Percentiles rank a stretch among this genome's conserved stretches.
These are phyloP conservation scores for Colletotrichum cereale DNA, from an alignment of 2,329 filamentous ascomycete species.

Conservation along the genomic window DNA sequence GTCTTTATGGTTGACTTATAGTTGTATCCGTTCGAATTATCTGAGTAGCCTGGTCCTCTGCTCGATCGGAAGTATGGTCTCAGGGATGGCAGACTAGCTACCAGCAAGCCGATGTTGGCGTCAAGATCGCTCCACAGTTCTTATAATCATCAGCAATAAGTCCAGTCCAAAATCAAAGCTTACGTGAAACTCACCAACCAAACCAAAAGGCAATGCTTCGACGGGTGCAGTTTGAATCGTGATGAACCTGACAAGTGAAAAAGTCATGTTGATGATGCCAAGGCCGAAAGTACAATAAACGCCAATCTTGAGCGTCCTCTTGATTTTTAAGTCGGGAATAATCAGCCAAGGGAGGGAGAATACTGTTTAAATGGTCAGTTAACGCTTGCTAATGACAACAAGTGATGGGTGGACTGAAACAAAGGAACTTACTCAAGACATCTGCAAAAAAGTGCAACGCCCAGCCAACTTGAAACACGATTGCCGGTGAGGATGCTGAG, in stretches of 20 bases:
- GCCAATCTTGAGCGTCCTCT: slow-evolving; percentile 20
- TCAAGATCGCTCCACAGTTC: slow-evolving; percentile 36
- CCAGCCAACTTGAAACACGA: slow-evolving; percentile 35
- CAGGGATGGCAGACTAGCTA: slow-evolving; percentile 30
- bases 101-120: slow-evolving; percentile 31
- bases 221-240: slow-evolving; percentile 30
- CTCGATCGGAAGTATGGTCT: slow-evolving; percentile 36
- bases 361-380: not conserved
- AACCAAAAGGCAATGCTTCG: slow-evolving; percentile 26
- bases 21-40: slow-evolving; percentile 29
- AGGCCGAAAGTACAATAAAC: slow-evolving; percentile 36
- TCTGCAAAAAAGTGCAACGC: slow-evolving; percentile 35
- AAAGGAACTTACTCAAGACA: not conserved
- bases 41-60: slow-evolving; percentile 18
- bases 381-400: not conserved
- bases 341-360: slow-evolving; percentile 31
- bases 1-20: slow-evolving; percentile 31
- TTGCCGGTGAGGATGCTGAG: slow-evolving; percentile 24
- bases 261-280: slow-evolving; percentile 36
- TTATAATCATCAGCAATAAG: not conserved
- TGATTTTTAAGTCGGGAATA: slow-evolving; percentile 32
- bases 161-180: not conserved
- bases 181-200: slow-evolving; percentile 17
- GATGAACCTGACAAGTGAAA: slow-evolving; percentile 34
- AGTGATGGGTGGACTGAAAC: too few relatives aligned